Evolutionary conservation across 305 asterid genomes (phyloP).

Genomic region (Fraxinus platypoda): DNA sequence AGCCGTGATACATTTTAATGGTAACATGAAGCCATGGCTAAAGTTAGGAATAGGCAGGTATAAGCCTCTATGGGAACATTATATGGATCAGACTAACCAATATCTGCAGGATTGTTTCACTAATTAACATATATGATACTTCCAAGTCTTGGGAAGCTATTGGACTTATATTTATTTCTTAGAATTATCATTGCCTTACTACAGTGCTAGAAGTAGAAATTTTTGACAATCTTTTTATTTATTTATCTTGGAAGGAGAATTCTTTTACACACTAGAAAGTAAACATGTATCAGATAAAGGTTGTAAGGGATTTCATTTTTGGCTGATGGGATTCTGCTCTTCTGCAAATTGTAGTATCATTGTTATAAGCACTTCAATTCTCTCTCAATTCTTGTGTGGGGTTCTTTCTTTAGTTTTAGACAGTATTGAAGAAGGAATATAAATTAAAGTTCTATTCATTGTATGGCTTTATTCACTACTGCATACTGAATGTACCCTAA

Average conservation of each 20-base stretch:
- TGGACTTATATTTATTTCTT: slow-evolving; percentile 4
- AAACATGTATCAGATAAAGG: slow-evolving; percentile 26
- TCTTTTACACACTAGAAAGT: slow-evolving; percentile 12
- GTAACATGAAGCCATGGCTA: slow-evolving; percentile 59
- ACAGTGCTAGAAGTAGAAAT: slow-evolving; percentile 25
- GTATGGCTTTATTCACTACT: neutral
- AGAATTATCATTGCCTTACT: slow-evolving; percentile 28
- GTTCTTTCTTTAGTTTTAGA: neutral
- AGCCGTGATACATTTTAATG: slow-evolving; percentile 52
- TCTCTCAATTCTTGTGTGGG: neutral
- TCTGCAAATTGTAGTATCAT: slow-evolving; percentile 27
- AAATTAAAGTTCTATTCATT: neutral
- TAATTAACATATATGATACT: slow-evolving; percentile 26
- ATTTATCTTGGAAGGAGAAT: slow-evolving; percentile 10
- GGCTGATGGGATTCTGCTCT: slow-evolving; percentile 13
- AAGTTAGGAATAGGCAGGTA: slow-evolving; percentile 43
- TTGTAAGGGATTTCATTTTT: slow-evolving; percentile 17
- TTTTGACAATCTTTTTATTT: slow-evolving; percentile 2
- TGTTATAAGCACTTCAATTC: neutral
- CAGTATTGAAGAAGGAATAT: neutral
- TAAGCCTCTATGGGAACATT: slow-evolving; percentile 45
- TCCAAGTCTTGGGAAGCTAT: slow-evolving; percentile 1
- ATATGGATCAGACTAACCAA: slow-evolving; percentile 37
- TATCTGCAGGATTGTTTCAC: slow-evolving; percentile 39
- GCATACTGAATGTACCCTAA: neutral